Conservation (phyloP, 139 green algal species). For the Chlamydomonas sp. region DNA sequence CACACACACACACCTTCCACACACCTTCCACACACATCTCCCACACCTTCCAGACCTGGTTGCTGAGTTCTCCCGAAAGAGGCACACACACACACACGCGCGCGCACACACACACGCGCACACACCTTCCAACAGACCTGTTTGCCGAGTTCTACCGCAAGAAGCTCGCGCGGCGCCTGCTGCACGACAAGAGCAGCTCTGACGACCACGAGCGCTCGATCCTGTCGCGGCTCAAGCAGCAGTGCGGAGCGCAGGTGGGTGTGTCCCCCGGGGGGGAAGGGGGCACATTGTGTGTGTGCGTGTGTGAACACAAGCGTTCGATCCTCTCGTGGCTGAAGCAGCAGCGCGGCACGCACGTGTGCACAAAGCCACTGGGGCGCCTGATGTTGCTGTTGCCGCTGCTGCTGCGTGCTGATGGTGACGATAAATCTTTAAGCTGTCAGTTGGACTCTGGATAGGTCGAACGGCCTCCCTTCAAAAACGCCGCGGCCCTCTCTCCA, state of each 20-base stretch:
- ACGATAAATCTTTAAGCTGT: too few relatives aligned
- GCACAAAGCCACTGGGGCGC: too few relatives aligned
- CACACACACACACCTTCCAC: conserved; percentile 12
- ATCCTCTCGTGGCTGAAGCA: conserved; percentile 94
- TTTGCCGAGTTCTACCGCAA: conserved; percentile 96
- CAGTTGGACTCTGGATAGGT: too few relatives aligned
- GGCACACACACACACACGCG: conserved; percentile 9
- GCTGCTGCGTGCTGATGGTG: too few relatives aligned
- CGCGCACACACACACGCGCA: conserved; percentile 9
- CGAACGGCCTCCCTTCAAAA: too few relatives aligned
- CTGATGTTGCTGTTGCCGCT: too few relatives aligned
- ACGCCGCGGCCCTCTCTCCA: too few relatives aligned
- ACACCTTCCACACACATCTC: too few relatives aligned
- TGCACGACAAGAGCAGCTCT: conserved; percentile 70
- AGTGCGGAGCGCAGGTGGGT: conserved; percentile 91
- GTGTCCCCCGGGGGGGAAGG: too few relatives aligned
- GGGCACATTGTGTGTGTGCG: too few relatives aligned
- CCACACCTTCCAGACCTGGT: not conserved
- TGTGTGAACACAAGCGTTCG: conserved; percentile 88
- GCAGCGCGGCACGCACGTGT: conserved; percentile 94
- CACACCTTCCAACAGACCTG: too few relatives aligned
- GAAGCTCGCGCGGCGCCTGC: conserved; percentile 74
- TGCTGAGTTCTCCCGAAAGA: too few relatives aligned
- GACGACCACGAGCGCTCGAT: conserved; percentile 95
- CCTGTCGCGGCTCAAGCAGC: conserved; percentile 94